phyloP scores from a whole-genome alignment of 495 filamentous ascomycete species.

The Penicillium mononematosum region DNA sequence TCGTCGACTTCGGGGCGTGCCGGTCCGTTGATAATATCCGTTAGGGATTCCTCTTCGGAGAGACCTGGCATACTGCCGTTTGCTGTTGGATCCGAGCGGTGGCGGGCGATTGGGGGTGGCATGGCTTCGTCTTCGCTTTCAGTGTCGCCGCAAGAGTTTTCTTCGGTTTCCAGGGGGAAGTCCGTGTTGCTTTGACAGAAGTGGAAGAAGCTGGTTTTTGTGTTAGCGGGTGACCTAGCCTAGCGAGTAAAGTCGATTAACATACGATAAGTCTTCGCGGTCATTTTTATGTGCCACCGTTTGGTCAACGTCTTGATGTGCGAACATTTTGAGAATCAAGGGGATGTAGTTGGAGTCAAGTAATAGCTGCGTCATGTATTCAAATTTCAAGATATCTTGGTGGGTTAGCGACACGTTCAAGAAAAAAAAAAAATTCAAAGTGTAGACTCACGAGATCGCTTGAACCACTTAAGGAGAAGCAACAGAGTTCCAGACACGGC shows the following conservation, averaged over 20 bases:
- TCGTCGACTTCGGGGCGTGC: conserved; percentile 82
- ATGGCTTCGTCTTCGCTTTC: conserved; percentile 67
- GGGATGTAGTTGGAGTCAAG: conserved; percentile 94
- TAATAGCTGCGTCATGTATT: conserved; percentile 90
- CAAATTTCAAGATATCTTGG: conserved; percentile 88
- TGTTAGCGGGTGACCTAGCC: background rate
- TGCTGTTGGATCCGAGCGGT: conserved; percentile 37
- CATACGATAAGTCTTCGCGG: conserved; percentile 76
- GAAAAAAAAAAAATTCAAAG: too few species aligned
- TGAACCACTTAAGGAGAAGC: conserved; percentile 92
- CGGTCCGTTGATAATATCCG: conserved; percentile 36
- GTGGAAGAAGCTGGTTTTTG: conserved; percentile 71
- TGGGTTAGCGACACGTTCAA: conserved; percentile 20
- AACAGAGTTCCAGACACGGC: conserved; percentile 84
- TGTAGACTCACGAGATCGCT: conserved; percentile 74
- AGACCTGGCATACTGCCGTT: conserved; percentile 27
- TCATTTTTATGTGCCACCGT: conserved; percentile 84
- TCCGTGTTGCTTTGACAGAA: conserved; percentile 70
- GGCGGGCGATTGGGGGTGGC: conserved; percentile 76
- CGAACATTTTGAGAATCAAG: conserved; percentile 86
- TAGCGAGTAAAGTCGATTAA: background rate
- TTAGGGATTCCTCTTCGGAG: conserved; percentile 35
- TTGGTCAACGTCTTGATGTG: conserved; percentile 86
- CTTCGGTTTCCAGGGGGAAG: conserved; percentile 33
- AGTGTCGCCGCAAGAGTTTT: conserved; percentile 31